Percentiles rank a stretch among this genome's conserved stretches.
These are phyloP conservation scores for Chaetomidium leptoderma DNA, from an alignment of 495 filamentous ascomycete species.

Conservation along the genomic window DNA sequence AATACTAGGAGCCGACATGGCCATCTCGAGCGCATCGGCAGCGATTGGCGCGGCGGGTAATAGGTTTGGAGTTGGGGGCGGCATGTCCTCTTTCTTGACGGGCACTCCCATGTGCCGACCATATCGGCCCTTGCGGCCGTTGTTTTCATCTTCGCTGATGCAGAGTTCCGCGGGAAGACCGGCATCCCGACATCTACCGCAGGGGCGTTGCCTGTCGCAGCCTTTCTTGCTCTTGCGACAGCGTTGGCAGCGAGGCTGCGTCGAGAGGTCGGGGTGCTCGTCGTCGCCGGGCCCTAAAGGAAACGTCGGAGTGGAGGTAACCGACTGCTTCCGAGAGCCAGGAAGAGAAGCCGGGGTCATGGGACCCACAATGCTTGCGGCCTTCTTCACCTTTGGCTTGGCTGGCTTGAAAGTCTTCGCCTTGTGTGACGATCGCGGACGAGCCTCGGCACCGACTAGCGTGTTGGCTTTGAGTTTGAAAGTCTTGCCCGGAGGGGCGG, in stretches of 20 bases:
- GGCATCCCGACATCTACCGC: constrained; percentile 90
- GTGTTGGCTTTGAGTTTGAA: constrained; percentile 40
- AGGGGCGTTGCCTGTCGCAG: constrained; percentile 92
- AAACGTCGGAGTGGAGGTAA: constrained; percentile 65
- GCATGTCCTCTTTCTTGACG: constrained; percentile 59
- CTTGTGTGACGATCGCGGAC: constrained; percentile 30
- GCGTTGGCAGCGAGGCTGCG: constrained; percentile 94
- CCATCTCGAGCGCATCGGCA: constrained; percentile 12
- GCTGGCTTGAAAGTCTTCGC: constrained; percentile 41
- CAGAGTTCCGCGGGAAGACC: constrained; percentile 88
- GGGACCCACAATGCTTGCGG: constrained; percentile 41
- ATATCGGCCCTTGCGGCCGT: constrained; percentile 93
- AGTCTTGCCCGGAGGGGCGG: constrained; percentile 37
- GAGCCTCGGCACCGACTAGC: constrained; percentile 30
- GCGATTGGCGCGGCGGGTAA: constrained; percentile 41
- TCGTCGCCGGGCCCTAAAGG: constrained; percentile 61
- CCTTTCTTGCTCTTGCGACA: constrained; percentile 99
- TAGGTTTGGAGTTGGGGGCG: constrained; percentile 29
- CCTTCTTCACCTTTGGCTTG: constrained; percentile 59
- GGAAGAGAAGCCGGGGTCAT: constrained; percentile 68
- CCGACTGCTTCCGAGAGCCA: constrained; percentile 73
- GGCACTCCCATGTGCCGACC: constrained; percentile 96
- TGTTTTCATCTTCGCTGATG: constrained; percentile 93
- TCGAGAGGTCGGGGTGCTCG: constrained; percentile 85
- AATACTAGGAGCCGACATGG: neutral